Percentiles rank a stretch among this genome's conserved stretches.
Conservation (phyloP, 139 green algal species). For the Astrephomene gubernaculifera region DNA sequence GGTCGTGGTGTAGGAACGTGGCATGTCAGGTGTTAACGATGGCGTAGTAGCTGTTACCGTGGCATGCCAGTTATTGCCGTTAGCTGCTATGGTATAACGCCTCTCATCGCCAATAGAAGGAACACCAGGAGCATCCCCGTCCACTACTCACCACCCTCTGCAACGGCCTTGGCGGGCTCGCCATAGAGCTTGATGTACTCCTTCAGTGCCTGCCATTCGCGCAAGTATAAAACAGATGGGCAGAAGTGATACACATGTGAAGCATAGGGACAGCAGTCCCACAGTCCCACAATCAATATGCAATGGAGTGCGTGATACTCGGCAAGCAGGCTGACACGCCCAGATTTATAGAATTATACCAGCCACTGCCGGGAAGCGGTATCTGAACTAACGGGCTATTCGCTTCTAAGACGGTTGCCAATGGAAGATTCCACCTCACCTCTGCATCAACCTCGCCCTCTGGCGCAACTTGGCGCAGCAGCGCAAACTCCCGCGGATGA, state of each 20-base stretch:
- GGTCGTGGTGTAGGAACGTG: too few relatives aligned
- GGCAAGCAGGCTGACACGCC: neutral
- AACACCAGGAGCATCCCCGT: too few relatives aligned
- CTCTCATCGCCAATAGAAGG: too few relatives aligned
- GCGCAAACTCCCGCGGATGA: constrained; percentile 57
- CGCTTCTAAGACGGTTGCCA: neutral
- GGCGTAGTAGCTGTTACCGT: too few relatives aligned
- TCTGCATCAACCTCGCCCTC: neutral
- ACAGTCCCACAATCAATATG: too few relatives aligned
- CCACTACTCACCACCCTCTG: neutral
- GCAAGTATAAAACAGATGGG: neutral
- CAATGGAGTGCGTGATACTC: neutral
- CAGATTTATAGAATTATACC: neutral
- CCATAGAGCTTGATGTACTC: constrained; percentile 38
- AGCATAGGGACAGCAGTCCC: neutral
- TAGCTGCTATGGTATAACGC: too few relatives aligned
- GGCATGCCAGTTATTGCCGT: too few relatives aligned
- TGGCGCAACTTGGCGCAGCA: constrained; percentile 48
- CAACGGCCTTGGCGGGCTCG: neutral
- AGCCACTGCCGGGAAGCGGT: neutral
- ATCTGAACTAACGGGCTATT: neutral
- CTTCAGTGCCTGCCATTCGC: neutral
- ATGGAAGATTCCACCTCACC: neutral
- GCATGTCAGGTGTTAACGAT: too few relatives aligned
- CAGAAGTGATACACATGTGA: neutral